Conservation (phyloP, 768 basidiomycete species). For the Omphalotus guepiniiformis region DNA sequence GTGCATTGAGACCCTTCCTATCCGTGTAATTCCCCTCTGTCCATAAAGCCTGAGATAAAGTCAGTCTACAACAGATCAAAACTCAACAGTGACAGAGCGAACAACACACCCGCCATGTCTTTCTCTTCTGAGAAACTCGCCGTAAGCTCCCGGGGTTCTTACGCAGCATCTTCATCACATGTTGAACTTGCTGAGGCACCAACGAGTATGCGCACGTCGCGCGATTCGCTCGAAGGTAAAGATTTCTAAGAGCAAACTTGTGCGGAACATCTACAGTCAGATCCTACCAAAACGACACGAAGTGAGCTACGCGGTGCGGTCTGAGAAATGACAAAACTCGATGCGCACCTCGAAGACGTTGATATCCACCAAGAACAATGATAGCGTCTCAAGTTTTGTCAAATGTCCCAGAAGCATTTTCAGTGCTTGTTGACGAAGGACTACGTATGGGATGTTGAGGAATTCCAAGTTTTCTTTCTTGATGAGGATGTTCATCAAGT, state of each 20-base stretch:
- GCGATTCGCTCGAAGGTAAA: constrained; percentile 5
- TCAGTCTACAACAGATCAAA: not conserved
- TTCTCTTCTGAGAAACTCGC: not conserved
- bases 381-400: not conserved
- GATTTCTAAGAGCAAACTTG: not conserved
- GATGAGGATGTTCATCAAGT: not conserved
- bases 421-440: constrained; percentile 3
- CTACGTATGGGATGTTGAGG: constrained; percentile 6
- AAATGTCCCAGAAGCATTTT: constrained; percentile 1
- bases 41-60: constrained; percentile 6
- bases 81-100: not conserved
- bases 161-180: not conserved
- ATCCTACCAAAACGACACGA: not conserved
- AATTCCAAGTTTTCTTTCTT: constrained; percentile 4
- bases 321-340: not conserved
- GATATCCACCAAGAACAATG: constrained; percentile 6
- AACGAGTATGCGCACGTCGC: constrained; percentile 1
- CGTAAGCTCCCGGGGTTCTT: not conserved
- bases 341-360: too few relatives aligned
- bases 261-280: not conserved
- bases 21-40: not conserved
- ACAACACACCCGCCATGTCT: constrained; percentile 2
- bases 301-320: not conserved
- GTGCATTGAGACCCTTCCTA: not conserved
- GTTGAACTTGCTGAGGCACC: not conserved